These are phyloP conservation scores for Verticillium longisporum DNA, from an alignment of 2,329 filamentous ascomycete genomes.

Conservation along the genomic window DNA sequence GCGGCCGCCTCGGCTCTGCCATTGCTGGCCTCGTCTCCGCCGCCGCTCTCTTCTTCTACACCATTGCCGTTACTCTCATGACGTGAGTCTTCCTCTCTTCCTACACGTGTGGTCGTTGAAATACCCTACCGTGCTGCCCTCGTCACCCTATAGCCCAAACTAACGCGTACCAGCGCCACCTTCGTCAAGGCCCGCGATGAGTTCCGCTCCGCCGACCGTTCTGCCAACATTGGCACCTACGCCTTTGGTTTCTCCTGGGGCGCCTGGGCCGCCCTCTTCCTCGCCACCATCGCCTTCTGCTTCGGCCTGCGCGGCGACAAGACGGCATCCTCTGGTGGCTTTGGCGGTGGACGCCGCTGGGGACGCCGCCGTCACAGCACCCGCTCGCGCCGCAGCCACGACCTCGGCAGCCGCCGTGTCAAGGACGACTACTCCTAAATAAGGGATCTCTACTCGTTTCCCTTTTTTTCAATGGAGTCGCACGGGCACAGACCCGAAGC, in stretches of 20 bases:
- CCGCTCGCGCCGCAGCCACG: conserved; percentile 48
- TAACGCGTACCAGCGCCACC: conserved; percentile 30
- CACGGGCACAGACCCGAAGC: no score
- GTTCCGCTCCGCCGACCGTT: conserved; percentile 50
- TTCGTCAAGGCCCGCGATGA: conserved; percentile 64
- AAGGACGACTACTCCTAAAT: conserved; percentile 64
- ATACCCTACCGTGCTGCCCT: no score
- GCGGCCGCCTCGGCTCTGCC: conserved; percentile 62
- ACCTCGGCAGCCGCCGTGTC: conserved; percentile 51
- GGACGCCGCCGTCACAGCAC: conserved; percentile 44
- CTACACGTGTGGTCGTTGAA: neutral
- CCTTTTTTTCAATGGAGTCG: no score
- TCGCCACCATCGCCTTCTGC: conserved; percentile 63
- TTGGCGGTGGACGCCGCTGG: conserved; percentile 25
- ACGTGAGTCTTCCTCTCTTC: conserved; percentile 45
- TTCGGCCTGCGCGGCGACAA: conserved; percentile 48
- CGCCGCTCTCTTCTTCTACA: conserved; percentile 62
- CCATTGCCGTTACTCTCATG: conserved; percentile 63
- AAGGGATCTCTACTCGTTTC: neutral
- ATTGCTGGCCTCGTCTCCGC: conserved; percentile 52
- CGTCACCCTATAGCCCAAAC: neutral
- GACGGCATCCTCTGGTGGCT: conserved; percentile 26
- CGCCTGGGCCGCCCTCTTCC: conserved; percentile 57
- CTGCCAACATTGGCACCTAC: conserved; percentile 56
- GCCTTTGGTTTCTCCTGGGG: conserved; percentile 76